phyloP scores from a whole-genome alignment of 164 flowering plant genomes.

The Sedum album region DNA sequence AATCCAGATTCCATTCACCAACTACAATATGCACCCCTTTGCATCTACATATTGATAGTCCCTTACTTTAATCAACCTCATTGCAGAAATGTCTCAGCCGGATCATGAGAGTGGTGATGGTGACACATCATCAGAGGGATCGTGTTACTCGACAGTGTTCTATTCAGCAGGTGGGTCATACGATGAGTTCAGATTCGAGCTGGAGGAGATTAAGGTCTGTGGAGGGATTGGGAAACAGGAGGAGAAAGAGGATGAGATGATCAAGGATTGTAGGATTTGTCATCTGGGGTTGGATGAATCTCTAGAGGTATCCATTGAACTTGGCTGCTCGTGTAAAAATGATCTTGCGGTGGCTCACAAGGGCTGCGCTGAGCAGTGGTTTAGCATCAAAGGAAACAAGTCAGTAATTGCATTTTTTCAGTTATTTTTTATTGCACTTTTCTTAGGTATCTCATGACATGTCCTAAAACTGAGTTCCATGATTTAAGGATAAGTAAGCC shows the following conservation, averaged over 20 bases:
- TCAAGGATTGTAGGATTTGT: conserved; percentile 62
- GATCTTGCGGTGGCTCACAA: conserved; percentile 65
- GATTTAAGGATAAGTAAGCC: background rate
- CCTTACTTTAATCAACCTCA: background rate
- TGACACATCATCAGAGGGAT: conserved; percentile 32
- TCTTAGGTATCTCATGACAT: background rate
- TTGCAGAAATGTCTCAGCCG: background rate
- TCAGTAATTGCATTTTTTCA: conserved; percentile 15
- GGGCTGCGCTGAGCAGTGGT: conserved; percentile 63
- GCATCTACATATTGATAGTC: background rate
- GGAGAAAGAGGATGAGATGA: conserved; percentile 3
- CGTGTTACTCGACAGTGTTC: conserved; percentile 41
- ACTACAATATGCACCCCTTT: background rate
- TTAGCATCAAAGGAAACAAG: conserved; percentile 60
- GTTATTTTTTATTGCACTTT: background rate
- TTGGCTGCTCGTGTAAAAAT: conserved; percentile 63
- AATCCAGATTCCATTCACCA: background rate
- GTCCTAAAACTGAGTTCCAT: background rate
- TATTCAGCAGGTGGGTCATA: conserved; percentile 52
- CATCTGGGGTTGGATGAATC: conserved; percentile 42
- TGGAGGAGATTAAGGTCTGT: conserved; percentile 1
- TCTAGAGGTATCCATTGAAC: conserved; percentile 38
- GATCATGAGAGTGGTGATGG: background rate
- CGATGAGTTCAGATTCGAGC: conserved; percentile 41
- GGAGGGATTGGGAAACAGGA: conserved; percentile 9